Evolutionary conservation across 2,329 filamentous ascomycete species (phyloP), one percentile per base, ranked within the genome.

Genomic region (Thielaviopsis musarum): DNA sequence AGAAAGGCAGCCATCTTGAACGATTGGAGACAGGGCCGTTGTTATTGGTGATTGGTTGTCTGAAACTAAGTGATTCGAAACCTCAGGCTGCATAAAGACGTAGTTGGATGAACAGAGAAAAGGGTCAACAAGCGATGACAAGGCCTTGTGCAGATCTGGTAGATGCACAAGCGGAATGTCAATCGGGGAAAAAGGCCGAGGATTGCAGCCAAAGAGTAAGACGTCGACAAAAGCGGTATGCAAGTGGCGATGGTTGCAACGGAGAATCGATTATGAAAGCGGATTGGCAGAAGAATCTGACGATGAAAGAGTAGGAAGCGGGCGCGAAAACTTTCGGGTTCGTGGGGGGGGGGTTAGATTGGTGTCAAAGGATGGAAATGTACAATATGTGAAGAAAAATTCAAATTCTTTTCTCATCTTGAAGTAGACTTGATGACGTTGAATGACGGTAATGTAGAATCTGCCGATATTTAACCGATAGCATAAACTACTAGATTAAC

Each of bases 1-100:
- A 26, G 9, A 26, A 15, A 24, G 24, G n/a, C 24, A n/a, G 55
- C 55, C 55, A 57, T 57, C 41, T 57, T 57, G 55, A 34, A 28
- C 6, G 15, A 24, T 45, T 15, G 17, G 15, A 45, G 38, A 45
- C n/a, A 5, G 41, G 9, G 41, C n/a, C 48, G 55, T 49, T 51
- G 41, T 17, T 51, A 34, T 57, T 24, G 55, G n/a, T 17, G n/a
- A 26, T 41, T 22, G 26, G 41, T 30, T 15, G 38, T 30, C 17
- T 17, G 38, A 19, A 28, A 51, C n/a, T 17, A 24, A 24, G 30
- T 26, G 21, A 30, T 57, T 21, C 5, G 17, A 7, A 51, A 30
- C 21, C 41, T 49, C 55, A 57, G 55, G 24, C 45, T 28, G 41
- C 55, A 57, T 57, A 57, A 57, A 57, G 55, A 41, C 38, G 38